Conservation (phyloP, 345 rosid species). For the Rhizophora apiculata region DNA sequence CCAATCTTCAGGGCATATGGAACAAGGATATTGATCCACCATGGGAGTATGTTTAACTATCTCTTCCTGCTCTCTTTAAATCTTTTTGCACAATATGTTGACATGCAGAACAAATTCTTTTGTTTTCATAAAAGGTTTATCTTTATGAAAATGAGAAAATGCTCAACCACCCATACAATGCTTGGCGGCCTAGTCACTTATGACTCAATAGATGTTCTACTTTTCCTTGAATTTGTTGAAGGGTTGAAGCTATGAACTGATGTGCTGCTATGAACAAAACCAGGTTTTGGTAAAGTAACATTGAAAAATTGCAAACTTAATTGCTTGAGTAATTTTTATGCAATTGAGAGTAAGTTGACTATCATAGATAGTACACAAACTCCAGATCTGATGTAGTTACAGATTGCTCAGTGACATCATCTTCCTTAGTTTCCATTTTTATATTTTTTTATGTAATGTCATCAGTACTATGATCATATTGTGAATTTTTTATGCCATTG, state of each 20-base stretch:
- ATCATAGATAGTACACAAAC: too few relatives aligned
- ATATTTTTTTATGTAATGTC: too few relatives aligned
- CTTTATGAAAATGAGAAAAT: too few relatives aligned
- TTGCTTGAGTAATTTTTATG: not conserved
- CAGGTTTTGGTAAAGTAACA: not conserved
- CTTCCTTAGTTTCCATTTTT: too few relatives aligned
- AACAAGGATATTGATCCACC: constrained; percentile 67
- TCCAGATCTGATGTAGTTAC: too few relatives aligned
- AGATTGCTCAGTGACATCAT: too few relatives aligned
- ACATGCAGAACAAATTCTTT: not conserved
- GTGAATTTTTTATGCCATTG: too few relatives aligned
- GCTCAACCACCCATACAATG: not conserved
- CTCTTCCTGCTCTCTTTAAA: not conserved
- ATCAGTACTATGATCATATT: too few relatives aligned
- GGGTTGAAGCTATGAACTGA: not conserved
- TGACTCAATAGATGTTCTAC: not conserved
- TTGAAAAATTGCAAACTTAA: not conserved
- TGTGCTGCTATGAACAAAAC: not conserved
- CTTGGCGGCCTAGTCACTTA: not conserved
- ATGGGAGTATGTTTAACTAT: constrained; percentile 72
- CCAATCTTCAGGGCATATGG: constrained; percentile 96
- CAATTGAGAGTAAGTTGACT: not conserved
- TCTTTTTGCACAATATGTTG: constrained; percentile 11
- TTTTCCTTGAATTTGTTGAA: not conserved
- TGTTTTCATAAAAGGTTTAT: not conserved